A percentile compares a stretch with the other conserved stretches of the same genome.
Conservation (phyloP, 176 grass and related monocot genomes). For the Melocanna baccifera region DNA sequence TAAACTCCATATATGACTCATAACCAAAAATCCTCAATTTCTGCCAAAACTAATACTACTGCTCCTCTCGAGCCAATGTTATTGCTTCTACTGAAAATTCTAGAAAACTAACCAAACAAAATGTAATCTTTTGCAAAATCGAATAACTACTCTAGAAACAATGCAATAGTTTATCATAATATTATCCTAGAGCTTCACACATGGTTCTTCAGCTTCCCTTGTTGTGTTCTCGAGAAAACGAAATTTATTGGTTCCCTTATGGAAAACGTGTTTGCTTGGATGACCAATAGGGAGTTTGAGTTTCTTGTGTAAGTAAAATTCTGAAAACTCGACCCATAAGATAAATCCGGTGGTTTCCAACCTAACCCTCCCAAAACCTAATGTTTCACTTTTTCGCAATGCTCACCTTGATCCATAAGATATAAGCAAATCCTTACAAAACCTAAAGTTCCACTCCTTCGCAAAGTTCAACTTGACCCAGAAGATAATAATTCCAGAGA, state of each 20-base stretch:
- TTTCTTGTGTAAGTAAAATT: background rate
- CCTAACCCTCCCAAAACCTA: slow-evolving; percentile 14
- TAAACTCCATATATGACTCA: no score
- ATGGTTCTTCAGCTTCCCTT: no score
- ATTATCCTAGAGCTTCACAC: no score
- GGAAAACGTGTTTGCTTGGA: background rate
- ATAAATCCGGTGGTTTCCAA: background rate
- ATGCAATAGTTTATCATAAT: no score
- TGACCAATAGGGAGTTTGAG: background rate
- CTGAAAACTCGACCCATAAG: background rate
- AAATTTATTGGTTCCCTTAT: background rate
- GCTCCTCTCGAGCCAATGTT: no score
- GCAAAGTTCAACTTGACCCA: background rate
- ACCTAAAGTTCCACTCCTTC: slow-evolving; percentile 2
- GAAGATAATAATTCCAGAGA: background rate
- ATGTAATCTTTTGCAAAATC: no score
- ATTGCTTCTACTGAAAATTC: no score
- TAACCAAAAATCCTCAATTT: no score
- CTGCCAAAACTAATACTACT: no score
- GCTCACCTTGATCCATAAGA: background rate
- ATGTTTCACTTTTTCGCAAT: background rate
- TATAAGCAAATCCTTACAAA: slow-evolving; percentile 21
- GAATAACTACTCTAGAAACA: no score
- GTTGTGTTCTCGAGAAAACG: background rate
- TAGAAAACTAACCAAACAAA: no score